Conservation (phyloP, 73 alveolate species). For the Loxodes magnus region DNA sequence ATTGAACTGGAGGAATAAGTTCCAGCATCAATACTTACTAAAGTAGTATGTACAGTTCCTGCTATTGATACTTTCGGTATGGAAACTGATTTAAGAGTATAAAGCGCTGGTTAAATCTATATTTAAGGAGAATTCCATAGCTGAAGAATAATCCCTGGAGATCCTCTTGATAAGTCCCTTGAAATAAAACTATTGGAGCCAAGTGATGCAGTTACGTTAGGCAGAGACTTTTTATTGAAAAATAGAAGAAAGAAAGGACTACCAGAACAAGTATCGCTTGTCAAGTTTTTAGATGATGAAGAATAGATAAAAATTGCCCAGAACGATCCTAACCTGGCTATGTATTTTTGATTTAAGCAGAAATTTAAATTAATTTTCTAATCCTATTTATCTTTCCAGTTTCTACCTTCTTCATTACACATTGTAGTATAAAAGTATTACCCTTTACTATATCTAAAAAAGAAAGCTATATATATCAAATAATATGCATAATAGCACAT, state of each 20-base stretch:
- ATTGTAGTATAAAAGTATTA: too few relatives aligned
- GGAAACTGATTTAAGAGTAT: constrained; percentile 97
- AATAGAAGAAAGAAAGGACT: constrained; percentile 96
- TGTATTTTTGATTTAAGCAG: constrained; percentile 32
- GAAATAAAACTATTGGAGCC: constrained; percentile 90
- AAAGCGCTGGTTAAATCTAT: constrained; percentile 91
- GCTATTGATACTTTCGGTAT: constrained; percentile 99
- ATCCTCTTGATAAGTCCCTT: constrained; percentile 91
- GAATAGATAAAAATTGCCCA: constrained; percentile 59
- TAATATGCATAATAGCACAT: too few relatives aligned
- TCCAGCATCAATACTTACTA: constrained; percentile 86
- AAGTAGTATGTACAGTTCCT: constrained; percentile 85
- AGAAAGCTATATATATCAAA: too few relatives aligned
- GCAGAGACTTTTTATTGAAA: constrained; percentile 97
- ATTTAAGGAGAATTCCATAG: constrained; percentile 83
- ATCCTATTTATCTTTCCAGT: too few relatives aligned
- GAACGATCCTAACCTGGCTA: constrained; percentile 48
- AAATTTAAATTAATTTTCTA: too few relatives aligned
- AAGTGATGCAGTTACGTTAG: constrained; percentile 84
- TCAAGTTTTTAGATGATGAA: constrained; percentile 63
- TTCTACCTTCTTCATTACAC: too few relatives aligned
- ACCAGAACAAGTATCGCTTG: constrained; percentile 40
- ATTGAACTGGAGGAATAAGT: constrained; percentile 49
- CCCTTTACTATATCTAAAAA: too few relatives aligned
- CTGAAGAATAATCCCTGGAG: constrained; percentile 96